Percentiles rank a stretch among this genome's conserved stretches.
Evolutionary conservation across 306 rosid species (phyloP).

Genomic region (Benincasa hispida): DNA sequence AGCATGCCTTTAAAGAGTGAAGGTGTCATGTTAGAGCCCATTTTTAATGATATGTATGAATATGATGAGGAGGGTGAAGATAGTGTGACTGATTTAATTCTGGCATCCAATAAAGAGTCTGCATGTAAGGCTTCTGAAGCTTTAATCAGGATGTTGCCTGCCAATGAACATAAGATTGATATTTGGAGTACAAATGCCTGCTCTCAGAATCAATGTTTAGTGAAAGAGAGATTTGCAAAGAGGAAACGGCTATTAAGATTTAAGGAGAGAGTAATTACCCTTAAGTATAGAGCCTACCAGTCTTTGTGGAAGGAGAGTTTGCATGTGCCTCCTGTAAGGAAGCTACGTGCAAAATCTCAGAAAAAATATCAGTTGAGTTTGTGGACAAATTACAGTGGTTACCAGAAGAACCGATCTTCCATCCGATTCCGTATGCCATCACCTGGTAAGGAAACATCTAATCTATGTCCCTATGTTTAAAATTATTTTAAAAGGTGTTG

Average conservation of each 20-base stretch:
- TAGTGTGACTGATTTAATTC: slow-evolving; percentile 21
- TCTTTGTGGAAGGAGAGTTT: slow-evolving; percentile 81
- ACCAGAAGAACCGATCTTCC: slow-evolving; percentile 75
- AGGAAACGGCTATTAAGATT: slow-evolving; percentile 47
- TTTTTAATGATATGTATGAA: slow-evolving; percentile 1
- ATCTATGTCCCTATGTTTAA: background rate
- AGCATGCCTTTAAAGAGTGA: background rate
- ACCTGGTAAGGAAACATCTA: slow-evolving; percentile 44
- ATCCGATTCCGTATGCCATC: slow-evolving; percentile 49
- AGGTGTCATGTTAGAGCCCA: background rate
- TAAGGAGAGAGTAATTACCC: slow-evolving; percentile 64
- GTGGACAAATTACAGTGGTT: slow-evolving; percentile 34
- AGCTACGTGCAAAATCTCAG: slow-evolving; percentile 60
- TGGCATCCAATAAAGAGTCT: slow-evolving; percentile 54
- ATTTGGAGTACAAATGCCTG: slow-evolving; percentile 15
- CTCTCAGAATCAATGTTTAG: slow-evolving; percentile 10
- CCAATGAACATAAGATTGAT: slow-evolving; percentile 17
- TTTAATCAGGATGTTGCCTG: slow-evolving; percentile 42
- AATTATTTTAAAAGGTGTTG: background rate
- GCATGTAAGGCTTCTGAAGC: slow-evolving; percentile 33
- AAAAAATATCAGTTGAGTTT: slow-evolving; percentile 55
- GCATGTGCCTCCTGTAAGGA: slow-evolving; percentile 45
- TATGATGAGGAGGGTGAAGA: slow-evolving; percentile 12
- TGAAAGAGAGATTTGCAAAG: slow-evolving; percentile 46
- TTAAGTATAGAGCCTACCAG: slow-evolving; percentile 68